phyloP scores from a whole-genome alignment of 164 flowering plant genomes.

The Nelumbo lutea region DNA sequence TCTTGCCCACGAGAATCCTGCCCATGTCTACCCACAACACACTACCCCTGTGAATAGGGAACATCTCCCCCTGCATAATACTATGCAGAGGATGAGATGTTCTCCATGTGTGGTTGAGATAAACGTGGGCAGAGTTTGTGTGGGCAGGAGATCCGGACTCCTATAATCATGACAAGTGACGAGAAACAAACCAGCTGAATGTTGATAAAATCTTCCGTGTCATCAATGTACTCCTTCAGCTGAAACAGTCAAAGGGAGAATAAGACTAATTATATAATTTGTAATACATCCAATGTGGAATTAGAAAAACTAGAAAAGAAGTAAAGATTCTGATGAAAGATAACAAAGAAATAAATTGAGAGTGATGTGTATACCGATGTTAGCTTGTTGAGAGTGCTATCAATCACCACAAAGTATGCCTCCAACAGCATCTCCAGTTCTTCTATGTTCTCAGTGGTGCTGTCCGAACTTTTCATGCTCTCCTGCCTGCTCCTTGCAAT shows the following conservation, averaged over 20 bases:
- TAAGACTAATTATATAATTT: neutral
- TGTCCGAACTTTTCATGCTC: conserved; percentile 53
- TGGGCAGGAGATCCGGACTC: too few species aligned
- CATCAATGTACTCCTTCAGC: conserved; percentile 47
- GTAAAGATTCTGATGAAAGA: too few species aligned
- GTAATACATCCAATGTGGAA: neutral
- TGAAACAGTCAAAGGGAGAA: conserved; percentile 13
- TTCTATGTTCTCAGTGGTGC: conserved; percentile 39
- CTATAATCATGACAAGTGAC: neutral
- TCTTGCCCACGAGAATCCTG: too few species aligned
- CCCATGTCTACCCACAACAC: too few species aligned
- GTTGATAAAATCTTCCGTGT: conserved; percentile 47
- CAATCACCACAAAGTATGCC: conserved; percentile 25
- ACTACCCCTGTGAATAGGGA: too few species aligned
- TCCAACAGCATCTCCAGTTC: conserved; percentile 36
- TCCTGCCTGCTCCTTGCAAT: conserved; percentile 60
- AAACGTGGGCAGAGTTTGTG: too few species aligned
- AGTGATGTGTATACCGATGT: conserved; percentile 21
- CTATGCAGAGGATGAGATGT: too few species aligned
- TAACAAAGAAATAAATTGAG: neutral
- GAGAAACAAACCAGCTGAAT: conserved; percentile 56
- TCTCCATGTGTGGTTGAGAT: too few species aligned
- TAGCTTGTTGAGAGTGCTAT: conserved; percentile 22
- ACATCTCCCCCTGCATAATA: too few species aligned
- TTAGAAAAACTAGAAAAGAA: neutral